Percentiles rank a stretch among this genome's conserved stretches.
Conservation (phyloP, 148 eudicot genomes). For the Diospyros lotus region DNA sequence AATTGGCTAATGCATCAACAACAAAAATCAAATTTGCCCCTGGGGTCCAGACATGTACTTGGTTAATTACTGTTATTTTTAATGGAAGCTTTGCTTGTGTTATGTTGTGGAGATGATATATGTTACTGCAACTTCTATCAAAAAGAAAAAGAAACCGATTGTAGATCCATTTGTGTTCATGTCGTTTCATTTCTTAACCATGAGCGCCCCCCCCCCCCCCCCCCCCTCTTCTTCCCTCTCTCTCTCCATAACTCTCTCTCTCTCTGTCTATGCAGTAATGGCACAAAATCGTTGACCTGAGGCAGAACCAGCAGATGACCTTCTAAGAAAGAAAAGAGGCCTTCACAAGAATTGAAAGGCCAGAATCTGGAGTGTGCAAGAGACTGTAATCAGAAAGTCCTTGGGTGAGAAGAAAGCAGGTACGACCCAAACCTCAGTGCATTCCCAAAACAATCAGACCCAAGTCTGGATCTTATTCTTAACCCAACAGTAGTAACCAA, state of each 20-base stretch:
- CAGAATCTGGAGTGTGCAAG: not conserved
- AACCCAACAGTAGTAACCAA: not conserved
- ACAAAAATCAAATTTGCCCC: no score
- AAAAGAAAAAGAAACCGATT: no score
- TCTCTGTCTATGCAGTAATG: not conserved
- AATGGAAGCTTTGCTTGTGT: no score
- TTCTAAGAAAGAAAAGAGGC: not conserved
- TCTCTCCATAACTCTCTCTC: not conserved
- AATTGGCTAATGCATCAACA: no score
- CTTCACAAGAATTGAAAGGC: constrained; percentile 8
- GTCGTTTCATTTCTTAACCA: no score
- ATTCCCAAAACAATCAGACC: constrained; percentile 18
- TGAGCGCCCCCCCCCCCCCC: no score
- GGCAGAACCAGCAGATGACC: constrained; percentile 4
- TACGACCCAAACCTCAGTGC: not conserved
- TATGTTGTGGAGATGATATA: no score
- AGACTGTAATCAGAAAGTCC: constrained; percentile 1
- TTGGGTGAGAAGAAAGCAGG: constrained; percentile 1
- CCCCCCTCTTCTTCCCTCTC: no score
- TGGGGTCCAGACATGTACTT: no score
- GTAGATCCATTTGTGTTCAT: no score
- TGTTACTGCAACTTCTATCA: no score
- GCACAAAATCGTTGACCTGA: constrained; percentile 15
- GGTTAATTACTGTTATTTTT: no score
- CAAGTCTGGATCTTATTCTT: constrained; percentile 22